Conservation (phyloP, 768 basidiomycete species). For the Cystobasidium ongulense region DNA sequence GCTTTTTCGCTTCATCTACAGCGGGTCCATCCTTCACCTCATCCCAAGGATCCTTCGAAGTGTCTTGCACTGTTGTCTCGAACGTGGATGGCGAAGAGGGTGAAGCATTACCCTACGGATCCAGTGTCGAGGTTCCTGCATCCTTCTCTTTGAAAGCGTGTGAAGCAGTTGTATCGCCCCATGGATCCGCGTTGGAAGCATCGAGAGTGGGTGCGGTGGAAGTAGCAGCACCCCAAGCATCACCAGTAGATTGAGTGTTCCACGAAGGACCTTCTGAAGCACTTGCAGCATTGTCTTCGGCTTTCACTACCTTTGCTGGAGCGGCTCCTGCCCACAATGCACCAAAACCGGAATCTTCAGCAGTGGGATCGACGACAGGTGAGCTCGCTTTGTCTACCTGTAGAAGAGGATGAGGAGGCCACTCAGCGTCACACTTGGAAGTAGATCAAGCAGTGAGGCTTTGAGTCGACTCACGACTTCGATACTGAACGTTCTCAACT, state of each 20-base stretch:
- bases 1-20: no score
- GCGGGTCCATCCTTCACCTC: no score
- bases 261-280: background rate
- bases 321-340: background rate
- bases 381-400: background rate
- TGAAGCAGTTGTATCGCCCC: background rate
- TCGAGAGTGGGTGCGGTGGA: background rate
- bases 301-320: no score
- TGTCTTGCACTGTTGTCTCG: no score
- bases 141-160: background rate
- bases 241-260: background rate
- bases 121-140: background rate
- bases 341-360: background rate
- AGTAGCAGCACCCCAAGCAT: background rate
- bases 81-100: background rate
- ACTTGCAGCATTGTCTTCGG: no score
- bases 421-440: no score
- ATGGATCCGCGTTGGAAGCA: background rate
- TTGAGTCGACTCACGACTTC: background rate
- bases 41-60: no score
- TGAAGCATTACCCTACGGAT: background rate
- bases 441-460: no score
- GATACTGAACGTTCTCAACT: background rate
- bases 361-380: background rate
- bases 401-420: background rate